Conservation (phyloP, 306 rosid genomes). For the Quercus bicolor region DNA sequence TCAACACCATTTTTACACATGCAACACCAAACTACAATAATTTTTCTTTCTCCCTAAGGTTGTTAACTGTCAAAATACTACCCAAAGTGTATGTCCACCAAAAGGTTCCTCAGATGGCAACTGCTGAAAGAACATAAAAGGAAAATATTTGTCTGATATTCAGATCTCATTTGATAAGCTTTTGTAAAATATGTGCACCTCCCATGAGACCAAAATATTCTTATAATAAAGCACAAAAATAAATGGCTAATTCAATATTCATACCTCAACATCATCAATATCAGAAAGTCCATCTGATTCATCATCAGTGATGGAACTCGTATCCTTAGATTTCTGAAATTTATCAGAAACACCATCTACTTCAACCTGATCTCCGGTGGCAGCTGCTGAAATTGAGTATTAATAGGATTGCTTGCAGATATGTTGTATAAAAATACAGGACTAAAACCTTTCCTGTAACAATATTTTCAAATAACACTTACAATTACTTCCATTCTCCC, state of each 20-base stretch:
- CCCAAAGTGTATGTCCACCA: not conserved
- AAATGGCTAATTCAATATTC: not conserved
- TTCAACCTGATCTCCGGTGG: not conserved
- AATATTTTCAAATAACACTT: not conserved
- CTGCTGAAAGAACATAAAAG: not conserved
- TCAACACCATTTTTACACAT: not conserved
- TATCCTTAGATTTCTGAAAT: slow-evolving; percentile 14
- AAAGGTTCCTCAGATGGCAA: not conserved
- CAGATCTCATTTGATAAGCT: not conserved
- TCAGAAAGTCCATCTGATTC: slow-evolving; percentile 63
- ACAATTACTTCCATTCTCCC: slow-evolving; percentile 1
- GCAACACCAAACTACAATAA: not conserved
- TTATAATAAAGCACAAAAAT: not conserved
- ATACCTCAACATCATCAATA: slow-evolving; percentile 60
- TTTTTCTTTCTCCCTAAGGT: not conserved
- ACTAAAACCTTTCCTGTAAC: not conserved
- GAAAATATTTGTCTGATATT: not conserved
- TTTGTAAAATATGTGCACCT: not conserved
- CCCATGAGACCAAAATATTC: not conserved
- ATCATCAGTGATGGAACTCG: slow-evolving; percentile 14
- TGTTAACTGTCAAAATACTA: not conserved
- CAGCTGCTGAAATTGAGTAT: not conserved
- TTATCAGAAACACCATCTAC: slow-evolving; percentile 16
- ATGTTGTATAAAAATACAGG: not conserved
- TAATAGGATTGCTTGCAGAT: not conserved